These are phyloP conservation scores for Cucurbita ficifolia DNA, from an alignment of 306 rosid genomes.

Conservation along the genomic window DNA sequence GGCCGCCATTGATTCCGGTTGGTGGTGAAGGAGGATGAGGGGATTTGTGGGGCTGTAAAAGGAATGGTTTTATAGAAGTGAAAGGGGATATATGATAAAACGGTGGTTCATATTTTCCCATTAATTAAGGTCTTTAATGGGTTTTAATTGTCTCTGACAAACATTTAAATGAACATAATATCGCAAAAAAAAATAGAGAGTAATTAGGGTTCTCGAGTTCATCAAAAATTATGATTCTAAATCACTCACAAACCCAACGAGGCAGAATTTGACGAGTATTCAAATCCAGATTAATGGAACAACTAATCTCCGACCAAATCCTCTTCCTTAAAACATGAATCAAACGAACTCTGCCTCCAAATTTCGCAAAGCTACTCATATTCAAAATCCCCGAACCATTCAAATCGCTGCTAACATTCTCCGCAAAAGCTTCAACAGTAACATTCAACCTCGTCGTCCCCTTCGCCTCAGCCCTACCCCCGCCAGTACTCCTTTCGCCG, in stretches of 20 bases:
- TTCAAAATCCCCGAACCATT: constrained; percentile 23
- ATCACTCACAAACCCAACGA: constrained; percentile 17
- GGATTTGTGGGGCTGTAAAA: background rate
- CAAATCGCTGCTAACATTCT: constrained; percentile 5
- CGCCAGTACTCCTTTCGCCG: constrained; percentile 11
- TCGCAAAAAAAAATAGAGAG: background rate
- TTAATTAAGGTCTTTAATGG: too few relatives aligned
- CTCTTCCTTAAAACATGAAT: constrained; percentile 24
- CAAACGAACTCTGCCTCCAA: constrained; percentile 31
- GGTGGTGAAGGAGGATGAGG: background rate
- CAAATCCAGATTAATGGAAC: constrained; percentile 32
- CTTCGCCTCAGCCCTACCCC: constrained; percentile 14
- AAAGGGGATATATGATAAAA: background rate
- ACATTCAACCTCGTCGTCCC: constrained; percentile 13
- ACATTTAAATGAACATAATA: background rate
- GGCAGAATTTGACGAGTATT: constrained; percentile 18
- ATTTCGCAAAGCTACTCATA: constrained; percentile 20
- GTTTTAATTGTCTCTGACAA: too few relatives aligned
- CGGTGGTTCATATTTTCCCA: background rate
- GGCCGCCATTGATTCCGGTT: background rate
- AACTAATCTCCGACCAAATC: constrained; percentile 21
- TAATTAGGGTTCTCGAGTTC: background rate
- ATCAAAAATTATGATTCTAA: too few relatives aligned
- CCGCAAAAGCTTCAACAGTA: constrained; percentile 14
- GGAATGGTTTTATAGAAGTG: background rate